Percentiles rank a stretch among this genome's conserved stretches.
These are phyloP conservation scores for Cryphonectria radicalis DNA, from an alignment of 2,329 filamentous ascomycete genomes.

Conservation along the genomic window DNA sequence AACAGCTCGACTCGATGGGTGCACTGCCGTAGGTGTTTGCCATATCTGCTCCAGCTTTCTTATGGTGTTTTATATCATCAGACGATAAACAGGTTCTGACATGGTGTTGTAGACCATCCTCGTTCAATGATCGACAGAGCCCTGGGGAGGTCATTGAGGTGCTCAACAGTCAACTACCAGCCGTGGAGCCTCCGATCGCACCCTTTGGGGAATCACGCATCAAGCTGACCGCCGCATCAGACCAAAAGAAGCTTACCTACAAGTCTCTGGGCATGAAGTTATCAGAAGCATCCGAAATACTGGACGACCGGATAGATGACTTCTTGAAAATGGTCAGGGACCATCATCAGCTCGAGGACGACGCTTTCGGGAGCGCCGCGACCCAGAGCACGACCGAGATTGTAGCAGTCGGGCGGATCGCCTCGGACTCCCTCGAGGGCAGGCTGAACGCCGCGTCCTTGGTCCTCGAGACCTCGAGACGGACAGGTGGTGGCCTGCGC, in stretches of 20 bases:
- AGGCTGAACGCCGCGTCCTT: conserved; percentile 85
- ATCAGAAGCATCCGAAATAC: conserved; percentile 86
- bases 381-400: conserved; percentile 84
- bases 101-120: conserved; percentile 49
- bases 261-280: conserved; percentile 94
- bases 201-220: conserved; percentile 78
- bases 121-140: conserved; percentile 78
- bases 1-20: conserved; percentile 45
- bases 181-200: conserved; percentile 70
- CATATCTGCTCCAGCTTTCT: not conserved
- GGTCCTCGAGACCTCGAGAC: conserved; percentile 84
- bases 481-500: conserved; percentile 80
- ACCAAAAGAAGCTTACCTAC: conserved; percentile 88
- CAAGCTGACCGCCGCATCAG: conserved; percentile 82
- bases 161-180: conserved; percentile 74
- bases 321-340: conserved; percentile 76
- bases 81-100: not conserved
- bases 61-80: not conserved
- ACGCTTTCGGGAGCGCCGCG: conserved; percentile 84
- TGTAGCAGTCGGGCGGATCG: conserved; percentile 88
- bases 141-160: conserved; percentile 82
- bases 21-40: conserved; percentile 43
- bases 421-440: conserved; percentile 83
- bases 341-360: conserved; percentile 75
- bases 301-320: conserved; percentile 94